These are phyloP conservation scores for Vaucheria bursata DNA, from an alignment of 352 stramenopile species.

Conservation along the genomic window DNA sequence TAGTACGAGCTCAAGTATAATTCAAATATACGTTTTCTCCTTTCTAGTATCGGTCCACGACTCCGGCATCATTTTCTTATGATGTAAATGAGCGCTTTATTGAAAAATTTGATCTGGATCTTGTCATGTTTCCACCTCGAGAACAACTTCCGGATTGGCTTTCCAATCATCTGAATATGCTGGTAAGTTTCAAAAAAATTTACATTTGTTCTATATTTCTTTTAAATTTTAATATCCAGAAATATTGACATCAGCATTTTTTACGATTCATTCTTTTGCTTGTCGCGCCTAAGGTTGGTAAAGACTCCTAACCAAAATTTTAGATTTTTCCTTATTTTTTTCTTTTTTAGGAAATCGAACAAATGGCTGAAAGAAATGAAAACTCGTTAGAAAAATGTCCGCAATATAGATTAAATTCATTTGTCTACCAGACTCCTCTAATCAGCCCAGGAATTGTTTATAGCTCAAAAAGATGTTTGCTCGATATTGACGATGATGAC, in stretches of 20 bases:
- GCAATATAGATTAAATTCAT: not conserved
- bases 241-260: not conserved
- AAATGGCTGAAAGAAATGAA: not conserved
- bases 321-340: not conserved
- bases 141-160: not conserved
- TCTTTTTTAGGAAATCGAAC: not conserved
- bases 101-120: constrained; percentile 40
- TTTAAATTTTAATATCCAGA: too few relatives aligned
- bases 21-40: too few relatives aligned
- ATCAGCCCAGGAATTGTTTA: not conserved
- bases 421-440: constrained; percentile 8
- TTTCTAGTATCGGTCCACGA: constrained; percentile 37
- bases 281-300: not conserved
- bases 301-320: not conserved
- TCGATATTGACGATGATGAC: constrained; percentile 13
- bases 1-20: too few relatives aligned
- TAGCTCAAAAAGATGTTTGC: constrained; percentile 7
- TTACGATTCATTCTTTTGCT: not conserved
- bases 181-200: constrained; percentile 5
- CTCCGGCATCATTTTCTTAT: constrained; percentile 17
- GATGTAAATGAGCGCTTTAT: constrained; percentile 34
- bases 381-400: not conserved
- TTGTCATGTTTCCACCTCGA: constrained; percentile 11
- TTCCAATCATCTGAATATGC: not conserved
- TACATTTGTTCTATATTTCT: not conserved